phyloP scores from a whole-genome alignment of 176 grass and related monocot species.

The Musa acuminata region DNA sequence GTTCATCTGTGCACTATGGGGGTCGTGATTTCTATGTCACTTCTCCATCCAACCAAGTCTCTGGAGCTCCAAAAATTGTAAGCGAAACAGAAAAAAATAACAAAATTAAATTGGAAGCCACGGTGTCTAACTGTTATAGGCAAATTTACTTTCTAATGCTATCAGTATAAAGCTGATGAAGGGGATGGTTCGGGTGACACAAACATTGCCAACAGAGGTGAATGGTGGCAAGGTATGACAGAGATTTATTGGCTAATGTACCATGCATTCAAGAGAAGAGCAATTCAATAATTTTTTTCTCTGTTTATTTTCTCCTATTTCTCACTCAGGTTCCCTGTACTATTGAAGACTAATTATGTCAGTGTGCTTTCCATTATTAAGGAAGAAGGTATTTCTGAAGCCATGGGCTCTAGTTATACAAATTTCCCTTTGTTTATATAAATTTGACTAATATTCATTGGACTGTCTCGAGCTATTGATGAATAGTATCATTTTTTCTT shows the following conservation, averaged over 20 bases:
- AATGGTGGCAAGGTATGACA: constrained; percentile 98
- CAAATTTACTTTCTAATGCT: not conserved
- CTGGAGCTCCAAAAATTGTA: constrained; percentile 33
- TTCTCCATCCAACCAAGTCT: constrained; percentile 39
- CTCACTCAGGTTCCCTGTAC: constrained; percentile 67
- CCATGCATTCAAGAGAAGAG: constrained; percentile 1
- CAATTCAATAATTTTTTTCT: not conserved
- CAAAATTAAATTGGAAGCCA: not conserved
- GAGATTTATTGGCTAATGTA: constrained; percentile 9
- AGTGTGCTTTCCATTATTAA: not conserved
- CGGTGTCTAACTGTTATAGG: not conserved
- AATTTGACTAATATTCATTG: not conserved
- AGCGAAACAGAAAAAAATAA: constrained; percentile 5
- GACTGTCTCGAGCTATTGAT: not conserved
- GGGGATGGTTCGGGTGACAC: constrained; percentile 34
- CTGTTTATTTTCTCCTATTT: not conserved
- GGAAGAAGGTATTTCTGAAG: not conserved
- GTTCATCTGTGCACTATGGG: constrained; percentile 81
- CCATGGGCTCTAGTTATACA: not conserved
- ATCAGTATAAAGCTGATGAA: constrained; percentile 51
- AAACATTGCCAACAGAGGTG: constrained; percentile 61
- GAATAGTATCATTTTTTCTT: not conserved
- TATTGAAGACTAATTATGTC: constrained; percentile 38
- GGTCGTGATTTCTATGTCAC: constrained; percentile 75
- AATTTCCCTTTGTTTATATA: not conserved